These are phyloP conservation scores for Neurospora sp. DNA, from an alignment of 495 filamentous ascomycete species.

Conservation along the genomic window DNA sequence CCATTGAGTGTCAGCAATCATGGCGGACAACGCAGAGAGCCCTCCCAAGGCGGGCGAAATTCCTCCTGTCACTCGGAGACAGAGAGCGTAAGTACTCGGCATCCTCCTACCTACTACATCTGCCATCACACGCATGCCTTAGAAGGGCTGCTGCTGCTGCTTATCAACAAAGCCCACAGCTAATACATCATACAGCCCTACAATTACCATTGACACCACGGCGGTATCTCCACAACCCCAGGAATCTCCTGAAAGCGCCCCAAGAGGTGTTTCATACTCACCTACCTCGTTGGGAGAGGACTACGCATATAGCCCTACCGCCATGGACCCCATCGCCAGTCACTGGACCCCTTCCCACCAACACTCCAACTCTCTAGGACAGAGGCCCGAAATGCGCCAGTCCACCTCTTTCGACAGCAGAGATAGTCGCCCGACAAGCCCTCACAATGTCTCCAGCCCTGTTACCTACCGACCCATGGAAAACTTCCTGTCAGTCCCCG, in stretches of 20 bases:
- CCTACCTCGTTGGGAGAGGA: conserved; percentile 37
- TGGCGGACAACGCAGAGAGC: not conserved
- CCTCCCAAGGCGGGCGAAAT: not conserved
- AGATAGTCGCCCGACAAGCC: conserved; percentile 76
- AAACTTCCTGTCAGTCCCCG: conserved; percentile 40
- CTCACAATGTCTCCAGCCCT: conserved; percentile 79
- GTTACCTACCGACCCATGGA: conserved; percentile 35
- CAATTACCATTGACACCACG: conserved; percentile 68
- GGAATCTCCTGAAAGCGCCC: conserved; percentile 6
- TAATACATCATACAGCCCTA: conserved; percentile 36
- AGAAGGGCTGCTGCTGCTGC: not conserved
- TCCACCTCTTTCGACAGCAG: conserved; percentile 61
- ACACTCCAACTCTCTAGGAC: conserved; percentile 16
- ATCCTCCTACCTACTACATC: not conserved
- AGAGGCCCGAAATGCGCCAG: conserved; percentile 47
- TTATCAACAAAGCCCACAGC: conserved; percentile 1
- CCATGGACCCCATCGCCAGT: conserved; percentile 29
- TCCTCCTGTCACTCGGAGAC: not conserved
- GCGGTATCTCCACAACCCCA: conserved; percentile 35
- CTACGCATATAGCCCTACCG: conserved; percentile 31
- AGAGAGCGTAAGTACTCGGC: conserved; percentile 13
- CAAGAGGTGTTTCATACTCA: conserved; percentile 18
- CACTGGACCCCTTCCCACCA: conserved; percentile 38
- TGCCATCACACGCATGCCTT: not conserved
- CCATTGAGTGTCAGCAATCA: not conserved